Evolutionary conservation across 2,329 filamentous ascomycete species (phyloP).

Genomic region (Nakataea oryzae): DNA sequence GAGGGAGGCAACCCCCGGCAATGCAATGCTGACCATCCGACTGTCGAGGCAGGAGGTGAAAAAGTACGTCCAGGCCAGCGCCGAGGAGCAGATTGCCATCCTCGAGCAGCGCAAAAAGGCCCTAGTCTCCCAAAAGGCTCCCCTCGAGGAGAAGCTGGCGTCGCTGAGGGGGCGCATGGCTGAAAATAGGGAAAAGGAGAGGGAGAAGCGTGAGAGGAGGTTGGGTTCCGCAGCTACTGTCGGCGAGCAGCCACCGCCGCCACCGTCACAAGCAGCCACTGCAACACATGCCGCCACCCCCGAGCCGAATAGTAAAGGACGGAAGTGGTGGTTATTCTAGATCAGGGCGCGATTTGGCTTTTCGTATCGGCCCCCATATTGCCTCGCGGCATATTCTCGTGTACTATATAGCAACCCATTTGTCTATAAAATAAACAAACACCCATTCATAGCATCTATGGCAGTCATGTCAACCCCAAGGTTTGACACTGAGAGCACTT

Average conservation of each 20-base stretch:
- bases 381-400: background rate
- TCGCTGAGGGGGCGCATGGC: conserved; percentile 16
- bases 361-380: background rate
- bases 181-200: conserved; percentile 1
- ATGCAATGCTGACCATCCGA: background rate
- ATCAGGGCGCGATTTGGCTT: background rate
- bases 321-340: background rate
- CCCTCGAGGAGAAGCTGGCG: conserved; percentile 19
- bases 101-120: conserved; percentile 15
- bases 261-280: background rate
- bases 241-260: background rate
- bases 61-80: conserved; percentile 11
- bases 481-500: background rate
- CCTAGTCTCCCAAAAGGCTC: conserved; percentile 13
- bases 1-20: too few relatives aligned
- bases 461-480: background rate
- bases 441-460: background rate
- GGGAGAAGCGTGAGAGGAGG: background rate
- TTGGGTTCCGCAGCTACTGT: too few relatives aligned
- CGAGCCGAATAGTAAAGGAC: background rate
- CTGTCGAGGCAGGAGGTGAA: conserved; percentile 9
- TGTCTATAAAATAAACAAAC: background rate
- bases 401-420: background rate
- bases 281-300: background rate
- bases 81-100: conserved; percentile 18